These are phyloP conservation scores for Datura wrightii DNA, from an alignment of 257 asterid species.

Conservation along the genomic window DNA sequence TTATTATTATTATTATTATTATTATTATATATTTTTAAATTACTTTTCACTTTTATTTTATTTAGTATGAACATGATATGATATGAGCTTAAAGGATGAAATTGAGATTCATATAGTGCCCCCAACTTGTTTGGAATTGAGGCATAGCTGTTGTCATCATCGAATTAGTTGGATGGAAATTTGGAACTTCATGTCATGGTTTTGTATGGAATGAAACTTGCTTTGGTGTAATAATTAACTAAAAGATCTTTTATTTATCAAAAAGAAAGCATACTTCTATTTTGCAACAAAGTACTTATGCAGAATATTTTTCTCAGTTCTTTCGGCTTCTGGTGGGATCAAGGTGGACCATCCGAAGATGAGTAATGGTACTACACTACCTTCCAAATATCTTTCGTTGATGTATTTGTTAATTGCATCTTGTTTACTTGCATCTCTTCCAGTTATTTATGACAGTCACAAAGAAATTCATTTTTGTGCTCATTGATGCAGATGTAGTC, in stretches of 20 bases:
- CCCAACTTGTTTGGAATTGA: constrained; percentile 11
- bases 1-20: no score
- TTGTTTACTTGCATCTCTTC: constrained; percentile 16
- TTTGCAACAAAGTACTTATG: constrained; percentile 34
- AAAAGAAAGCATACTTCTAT: no score
- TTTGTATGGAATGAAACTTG: background rate
- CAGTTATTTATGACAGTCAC: constrained; percentile 4
- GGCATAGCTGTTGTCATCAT: background rate
- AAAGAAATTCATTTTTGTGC: constrained; percentile 16
- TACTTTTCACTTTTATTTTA: no score
- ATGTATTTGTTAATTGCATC: background rate
- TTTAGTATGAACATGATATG: background rate
- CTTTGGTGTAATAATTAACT: background rate
- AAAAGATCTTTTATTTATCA: background rate
- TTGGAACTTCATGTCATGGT: constrained; percentile 22
- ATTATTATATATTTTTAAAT: background rate
- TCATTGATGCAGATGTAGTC: constrained; percentile 73
- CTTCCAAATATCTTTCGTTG: constrained; percentile 12
- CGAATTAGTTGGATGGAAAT: background rate
- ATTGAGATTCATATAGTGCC: background rate
- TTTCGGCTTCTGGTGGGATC: constrained; percentile 95
- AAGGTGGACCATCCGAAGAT: constrained; percentile 85
- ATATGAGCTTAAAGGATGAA: background rate
- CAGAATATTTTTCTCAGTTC: constrained; percentile 59
- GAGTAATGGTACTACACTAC: constrained; percentile 68